Conservation (phyloP, 805 yeast species). For the Saturnispora galanensis region DNA sequence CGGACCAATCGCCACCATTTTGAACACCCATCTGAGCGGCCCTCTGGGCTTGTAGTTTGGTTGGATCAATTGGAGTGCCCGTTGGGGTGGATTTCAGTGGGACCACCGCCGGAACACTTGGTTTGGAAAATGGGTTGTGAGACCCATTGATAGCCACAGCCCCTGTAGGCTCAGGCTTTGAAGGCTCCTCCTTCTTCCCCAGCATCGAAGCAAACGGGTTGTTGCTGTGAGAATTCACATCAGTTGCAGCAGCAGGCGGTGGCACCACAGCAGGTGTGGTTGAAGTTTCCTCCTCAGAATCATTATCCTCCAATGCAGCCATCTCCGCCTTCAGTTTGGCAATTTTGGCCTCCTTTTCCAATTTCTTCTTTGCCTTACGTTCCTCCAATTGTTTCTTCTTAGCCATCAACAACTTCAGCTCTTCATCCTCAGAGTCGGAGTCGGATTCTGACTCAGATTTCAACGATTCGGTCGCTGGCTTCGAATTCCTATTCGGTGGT, state of each 20-base stretch:
- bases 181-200: conserved; percentile 6
- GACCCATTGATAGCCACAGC: conserved; percentile 11
- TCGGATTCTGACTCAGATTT: conserved; percentile 13
- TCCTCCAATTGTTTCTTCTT: conserved; percentile 39
- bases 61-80: conserved; percentile 37
- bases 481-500: conserved; percentile 11
- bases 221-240: conserved; percentile 9
- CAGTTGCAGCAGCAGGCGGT: conserved; percentile 1
- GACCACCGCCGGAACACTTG: conserved; percentile 18
- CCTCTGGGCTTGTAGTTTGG: conserved; percentile 60
- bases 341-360: conserved; percentile 49
- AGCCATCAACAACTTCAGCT: conserved; percentile 34
- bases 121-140: conserved; percentile 55
- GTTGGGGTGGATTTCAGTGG: conserved; percentile 4
- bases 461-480: conserved; percentile 1
- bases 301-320: conserved; percentile 39
- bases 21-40: conserved; percentile 55
- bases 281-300: conserved; percentile 14
- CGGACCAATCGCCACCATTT: conserved; percentile 31
- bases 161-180: neutral
- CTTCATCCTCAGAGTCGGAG: conserved; percentile 37
- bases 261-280: conserved; percentile 10
- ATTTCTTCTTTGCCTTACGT: conserved; percentile 28
- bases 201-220: conserved; percentile 15
- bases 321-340: conserved; percentile 51